Evolutionary conservation across 2,329 filamentous ascomycete genomes (phyloP), one percentile per base, ranked within the genome.

Genomic region (Parascedosporium putredinis): DNA sequence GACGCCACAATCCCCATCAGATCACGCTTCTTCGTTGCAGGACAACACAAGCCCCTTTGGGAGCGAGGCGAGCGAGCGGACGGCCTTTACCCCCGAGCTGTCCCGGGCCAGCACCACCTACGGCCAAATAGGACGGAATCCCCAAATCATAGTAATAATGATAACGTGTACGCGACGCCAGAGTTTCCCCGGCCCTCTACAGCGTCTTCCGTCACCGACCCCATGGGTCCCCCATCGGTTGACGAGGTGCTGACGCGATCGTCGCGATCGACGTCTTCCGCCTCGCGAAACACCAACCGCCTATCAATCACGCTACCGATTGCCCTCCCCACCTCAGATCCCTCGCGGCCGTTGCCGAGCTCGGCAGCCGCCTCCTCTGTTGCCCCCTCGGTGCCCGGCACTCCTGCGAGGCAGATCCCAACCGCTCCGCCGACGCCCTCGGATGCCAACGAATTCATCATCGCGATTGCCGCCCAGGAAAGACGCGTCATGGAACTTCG

Each of bases 381-480:
- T n/a, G 44, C 22, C 25, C 51, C 60, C 55, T 74, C 74, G 0
- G 65, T 72, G 23, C 76, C 77, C 2, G 68, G 71, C 9, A 78
- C 78, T 1, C 75, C 78, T 2, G 58, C 67, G 38, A 20, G 71
- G 78, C 44, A 66, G 67, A 2, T 67, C 71, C 1, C 62, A 58
- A 6, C 50, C 70, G 24, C 59, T 64, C 36, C n/a, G 12, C 20
- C 46, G 9, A 71, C 71, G 1, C 75, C 75, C 1, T 66, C 70
- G 33, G 79, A 83, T 53, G 71, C 79, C 47, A 77, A 75, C 59
- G 74, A 83, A 47, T 86, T 96, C 59, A 82, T 98, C 56, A 90
- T 88, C 53, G 86, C 90, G 51, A 85, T 98, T 59, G 93, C 93
- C 42, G 83, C 88, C 12, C 90, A 97, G 67, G 93, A 98, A 69